Percentiles rank a stretch among this genome's conserved stretches.
Conservation (phyloP, 352 stramenopile genomes). For the Phytophthora idaei region DNA sequence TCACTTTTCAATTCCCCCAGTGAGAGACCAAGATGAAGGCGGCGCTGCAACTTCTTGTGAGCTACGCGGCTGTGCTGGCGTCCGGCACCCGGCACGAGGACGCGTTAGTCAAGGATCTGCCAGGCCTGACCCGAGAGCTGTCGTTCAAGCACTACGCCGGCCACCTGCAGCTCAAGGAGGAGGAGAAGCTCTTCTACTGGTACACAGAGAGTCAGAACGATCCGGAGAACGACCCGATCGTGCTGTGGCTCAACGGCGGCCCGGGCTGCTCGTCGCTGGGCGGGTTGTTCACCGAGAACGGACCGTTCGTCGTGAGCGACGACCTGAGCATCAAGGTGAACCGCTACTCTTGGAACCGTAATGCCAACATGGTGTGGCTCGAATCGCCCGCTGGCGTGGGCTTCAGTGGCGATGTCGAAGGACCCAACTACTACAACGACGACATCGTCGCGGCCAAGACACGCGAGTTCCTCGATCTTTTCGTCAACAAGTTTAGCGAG, state of each 20-base stretch:
- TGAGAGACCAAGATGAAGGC: constrained; percentile 47
- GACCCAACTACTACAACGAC: constrained; percentile 83
- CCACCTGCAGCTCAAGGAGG: constrained; percentile 52
- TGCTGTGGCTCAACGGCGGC: constrained; percentile 85
- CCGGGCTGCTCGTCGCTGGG: constrained; percentile 79
- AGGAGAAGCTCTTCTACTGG: constrained; percentile 85
- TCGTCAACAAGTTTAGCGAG: constrained; percentile 74
- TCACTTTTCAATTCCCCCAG: constrained; percentile 36
- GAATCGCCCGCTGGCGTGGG: constrained; percentile 77
- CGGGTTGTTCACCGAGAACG: constrained; percentile 72
- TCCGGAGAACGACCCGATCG: constrained; percentile 65
- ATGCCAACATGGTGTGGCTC: constrained; percentile 80
- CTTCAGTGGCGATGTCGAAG: constrained; percentile 66
- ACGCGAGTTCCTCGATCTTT: constrained; percentile 76
- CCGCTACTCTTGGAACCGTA: constrained; percentile 80
- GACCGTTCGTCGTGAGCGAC: constrained; percentile 68
- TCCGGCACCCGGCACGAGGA: constrained; percentile 43
- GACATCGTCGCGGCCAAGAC: constrained; percentile 75
- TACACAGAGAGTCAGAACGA: constrained; percentile 73
- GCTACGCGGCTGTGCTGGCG: constrained; percentile 14
- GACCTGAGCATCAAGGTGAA: constrained; percentile 67
- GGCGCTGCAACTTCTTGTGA: constrained; percentile 43
- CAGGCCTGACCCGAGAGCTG: constrained; percentile 45
- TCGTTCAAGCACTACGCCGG: constrained; percentile 78
- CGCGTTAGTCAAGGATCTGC: constrained; percentile 56